Evolutionary conservation across 495 filamentous ascomycete species (phyloP).

Genomic region (Talaromyces nanjingensis): DNA sequence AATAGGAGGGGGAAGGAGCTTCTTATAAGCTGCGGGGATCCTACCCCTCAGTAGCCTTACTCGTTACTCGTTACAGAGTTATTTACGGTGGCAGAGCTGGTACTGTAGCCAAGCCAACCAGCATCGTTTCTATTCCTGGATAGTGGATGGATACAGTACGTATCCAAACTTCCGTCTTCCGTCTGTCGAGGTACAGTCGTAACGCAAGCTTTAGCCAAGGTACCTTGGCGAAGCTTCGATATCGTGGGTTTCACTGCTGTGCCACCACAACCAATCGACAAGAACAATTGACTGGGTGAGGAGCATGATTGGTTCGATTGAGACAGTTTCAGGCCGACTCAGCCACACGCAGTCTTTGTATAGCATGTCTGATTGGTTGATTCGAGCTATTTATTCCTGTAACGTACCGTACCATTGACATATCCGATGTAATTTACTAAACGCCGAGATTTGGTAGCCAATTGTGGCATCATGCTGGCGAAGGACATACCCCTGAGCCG

Average conservation of each 20-base stretch:
- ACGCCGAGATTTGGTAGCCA: background rate
- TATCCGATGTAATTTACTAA: background rate
- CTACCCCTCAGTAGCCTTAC: background rate
- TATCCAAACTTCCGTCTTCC: background rate
- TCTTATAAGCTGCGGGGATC: constrained; percentile 5
- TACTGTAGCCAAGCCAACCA: background rate
- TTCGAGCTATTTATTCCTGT: background rate
- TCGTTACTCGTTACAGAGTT: background rate
- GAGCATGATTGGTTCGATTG: background rate
- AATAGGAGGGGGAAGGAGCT: background rate
- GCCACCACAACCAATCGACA: background rate
- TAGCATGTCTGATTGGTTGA: background rate
- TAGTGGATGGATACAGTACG: background rate
- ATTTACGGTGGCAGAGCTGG: background rate
- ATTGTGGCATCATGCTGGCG: background rate
- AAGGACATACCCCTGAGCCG: background rate
- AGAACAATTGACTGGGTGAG: background rate
- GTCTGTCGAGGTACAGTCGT: background rate
- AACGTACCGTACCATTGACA: background rate
- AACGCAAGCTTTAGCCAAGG: background rate
- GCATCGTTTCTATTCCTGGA: too few species aligned
- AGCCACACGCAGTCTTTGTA: background rate
- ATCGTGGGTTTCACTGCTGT: background rate
- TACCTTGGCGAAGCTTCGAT: background rate
- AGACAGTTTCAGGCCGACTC: background rate